Percentiles rank a stretch among this genome's conserved stretches.
Conservation (phyloP, 305 asterid genomes). For the Fraxinus sp. region DNA sequence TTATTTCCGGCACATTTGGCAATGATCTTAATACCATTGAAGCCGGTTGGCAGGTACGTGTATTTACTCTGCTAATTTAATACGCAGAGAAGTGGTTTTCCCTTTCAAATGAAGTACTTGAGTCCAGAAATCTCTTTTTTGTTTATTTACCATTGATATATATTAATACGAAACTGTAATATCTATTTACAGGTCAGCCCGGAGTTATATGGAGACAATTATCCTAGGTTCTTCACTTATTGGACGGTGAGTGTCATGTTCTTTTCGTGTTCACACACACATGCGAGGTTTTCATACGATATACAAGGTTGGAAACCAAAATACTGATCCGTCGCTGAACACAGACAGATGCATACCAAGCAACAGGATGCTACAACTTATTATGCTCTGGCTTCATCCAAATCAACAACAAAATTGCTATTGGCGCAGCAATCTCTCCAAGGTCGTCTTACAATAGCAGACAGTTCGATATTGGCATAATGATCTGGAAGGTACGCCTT, state of each 20-base stretch:
- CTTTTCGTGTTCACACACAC: not conserved
- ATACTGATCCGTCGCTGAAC: not conserved
- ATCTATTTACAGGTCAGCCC: constrained; percentile 69
- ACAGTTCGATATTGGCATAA: constrained; percentile 51
- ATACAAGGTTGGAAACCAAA: not conserved
- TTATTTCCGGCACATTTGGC: constrained; percentile 86
- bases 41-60: constrained; percentile 94
- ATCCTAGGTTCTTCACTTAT: constrained; percentile 88
- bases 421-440: constrained; percentile 59
- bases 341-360: constrained; percentile 48
- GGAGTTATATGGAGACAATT: constrained; percentile 75
- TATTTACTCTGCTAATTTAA: not conserved
- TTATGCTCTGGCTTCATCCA: constrained; percentile 53
- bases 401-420: constrained; percentile 50
- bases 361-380: constrained; percentile 58
- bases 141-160: not conserved
- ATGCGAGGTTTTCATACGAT: not conserved
- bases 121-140: not conserved
- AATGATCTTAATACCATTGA: constrained; percentile 93
- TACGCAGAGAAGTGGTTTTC: not conserved
- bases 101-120: not conserved
- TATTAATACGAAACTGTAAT: not conserved
- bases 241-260: constrained; percentile 69
- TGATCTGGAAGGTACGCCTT: constrained; percentile 51
- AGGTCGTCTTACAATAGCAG: constrained; percentile 41